Evolutionary conservation across 2,329 filamentous ascomycete species (phyloP).

Genomic region (Westerdykella sp.): DNA sequence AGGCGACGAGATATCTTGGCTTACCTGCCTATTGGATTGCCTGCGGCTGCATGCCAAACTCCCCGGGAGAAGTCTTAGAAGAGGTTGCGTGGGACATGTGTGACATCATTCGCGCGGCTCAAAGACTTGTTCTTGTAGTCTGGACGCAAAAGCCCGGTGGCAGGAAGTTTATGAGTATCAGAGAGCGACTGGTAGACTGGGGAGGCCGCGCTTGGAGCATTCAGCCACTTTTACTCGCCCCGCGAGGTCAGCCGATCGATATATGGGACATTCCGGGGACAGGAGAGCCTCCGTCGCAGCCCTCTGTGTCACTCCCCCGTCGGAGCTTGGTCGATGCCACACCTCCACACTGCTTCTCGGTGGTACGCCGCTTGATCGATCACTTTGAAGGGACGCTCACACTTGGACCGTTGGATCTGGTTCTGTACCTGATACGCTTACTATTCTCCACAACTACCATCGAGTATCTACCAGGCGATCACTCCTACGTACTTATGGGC

Average conservation of each 20-base stretch:
- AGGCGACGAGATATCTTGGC: not conserved
- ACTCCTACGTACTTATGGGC: not conserved
- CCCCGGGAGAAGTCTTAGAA: not conserved
- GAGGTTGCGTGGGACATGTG: not conserved
- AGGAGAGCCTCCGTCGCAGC: not conserved
- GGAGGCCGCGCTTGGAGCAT: not conserved
- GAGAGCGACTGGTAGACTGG: not conserved
- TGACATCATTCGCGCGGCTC: not conserved
- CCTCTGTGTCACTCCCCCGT: not conserved
- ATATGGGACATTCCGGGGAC: not conserved
- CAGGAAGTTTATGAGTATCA: not conserved
- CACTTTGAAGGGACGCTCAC: not conserved
- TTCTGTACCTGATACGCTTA: not conserved
- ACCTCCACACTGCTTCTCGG: not conserved
- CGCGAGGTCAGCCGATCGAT: not conserved
- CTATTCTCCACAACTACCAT: not conserved
- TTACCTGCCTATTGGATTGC: not conserved
- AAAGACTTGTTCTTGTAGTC: not conserved
- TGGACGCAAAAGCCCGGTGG: not conserved
- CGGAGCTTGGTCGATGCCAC: not conserved
- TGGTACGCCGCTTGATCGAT: not conserved
- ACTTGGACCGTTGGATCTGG: not conserved
- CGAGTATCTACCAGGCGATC: not conserved
- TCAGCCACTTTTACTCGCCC: not conserved
- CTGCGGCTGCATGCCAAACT: not conserved